These are phyloP conservation scores for Tardiomyces depauwii DNA, from an alignment of 1,139 yeast genomes.

Conservation along the genomic window DNA sequence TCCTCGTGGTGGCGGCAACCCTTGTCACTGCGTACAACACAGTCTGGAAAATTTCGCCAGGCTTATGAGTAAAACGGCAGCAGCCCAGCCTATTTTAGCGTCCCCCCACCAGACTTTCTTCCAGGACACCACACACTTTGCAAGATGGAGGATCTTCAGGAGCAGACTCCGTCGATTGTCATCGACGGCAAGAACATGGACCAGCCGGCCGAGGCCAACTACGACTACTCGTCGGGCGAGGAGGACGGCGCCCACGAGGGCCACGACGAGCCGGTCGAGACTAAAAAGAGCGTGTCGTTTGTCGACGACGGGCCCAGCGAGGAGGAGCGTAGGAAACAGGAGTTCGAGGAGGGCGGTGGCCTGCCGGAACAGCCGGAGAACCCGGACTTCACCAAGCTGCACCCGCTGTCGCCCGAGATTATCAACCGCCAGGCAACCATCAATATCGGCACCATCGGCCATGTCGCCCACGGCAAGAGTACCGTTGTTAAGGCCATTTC, in stretches of 20 bases:
- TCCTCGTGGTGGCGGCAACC: not conserved
- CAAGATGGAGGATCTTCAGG: constrained; percentile 4
- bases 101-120: no score
- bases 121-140: not conserved
- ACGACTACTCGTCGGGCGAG: constrained; percentile 16
- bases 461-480: constrained; percentile 98
- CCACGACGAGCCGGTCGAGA: constrained; percentile 33
- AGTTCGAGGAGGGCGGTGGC: constrained; percentile 97
- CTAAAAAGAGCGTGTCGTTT: constrained; percentile 72
- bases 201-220: constrained; percentile 28
- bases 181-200: constrained; percentile 57
- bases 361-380: constrained; percentile 90
- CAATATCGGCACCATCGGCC: constrained; percentile 98
- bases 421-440: constrained; percentile 98
- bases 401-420: constrained; percentile 88
- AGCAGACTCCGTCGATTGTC: constrained; percentile 35
- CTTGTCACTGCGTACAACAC: not conserved
- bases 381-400: constrained; percentile 67
- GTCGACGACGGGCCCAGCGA: constrained; percentile 44
- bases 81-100: not conserved
- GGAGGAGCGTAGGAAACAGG: constrained; percentile 65
- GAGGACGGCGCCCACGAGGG: constrained; percentile 42
- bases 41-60: not conserved
- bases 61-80: not conserved
- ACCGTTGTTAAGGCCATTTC: constrained; percentile 98